These are phyloP conservation scores for Saccharum spontaneum DNA, from an alignment of 176 grass and related monocot species.

Conservation along the genomic window DNA sequence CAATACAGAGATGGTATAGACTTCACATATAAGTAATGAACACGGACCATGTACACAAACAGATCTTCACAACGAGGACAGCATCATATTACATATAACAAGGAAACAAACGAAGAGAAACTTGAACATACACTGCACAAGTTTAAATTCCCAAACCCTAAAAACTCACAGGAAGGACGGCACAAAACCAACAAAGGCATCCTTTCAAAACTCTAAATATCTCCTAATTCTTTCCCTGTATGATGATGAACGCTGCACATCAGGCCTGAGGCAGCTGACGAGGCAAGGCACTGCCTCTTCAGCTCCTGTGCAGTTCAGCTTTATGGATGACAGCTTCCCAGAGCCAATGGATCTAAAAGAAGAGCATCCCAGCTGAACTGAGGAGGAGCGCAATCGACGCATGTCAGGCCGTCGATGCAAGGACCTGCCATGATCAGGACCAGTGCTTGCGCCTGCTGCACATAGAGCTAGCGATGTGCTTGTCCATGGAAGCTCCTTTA, in stretches of 20 bases:
- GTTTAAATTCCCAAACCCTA: constrained; percentile 42
- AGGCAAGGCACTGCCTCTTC: constrained; percentile 58
- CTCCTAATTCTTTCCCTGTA: constrained; percentile 58
- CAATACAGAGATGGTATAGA: neutral
- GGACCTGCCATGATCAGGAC: neutral
- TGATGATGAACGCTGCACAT: constrained; percentile 54
- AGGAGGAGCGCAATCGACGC: constrained; percentile 36
- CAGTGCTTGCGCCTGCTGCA: constrained; percentile 28
- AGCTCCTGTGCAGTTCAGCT: constrained; percentile 56
- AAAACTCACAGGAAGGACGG: constrained; percentile 34
- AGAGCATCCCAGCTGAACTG: constrained; percentile 61
- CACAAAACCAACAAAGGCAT: constrained; percentile 33
- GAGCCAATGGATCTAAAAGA: constrained; percentile 59
- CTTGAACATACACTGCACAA: constrained; percentile 40
- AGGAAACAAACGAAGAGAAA: constrained; percentile 16
- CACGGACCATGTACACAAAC: constrained; percentile 13
- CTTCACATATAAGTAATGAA: neutral
- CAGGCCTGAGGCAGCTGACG: constrained; percentile 54
- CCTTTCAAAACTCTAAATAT: constrained; percentile 54
- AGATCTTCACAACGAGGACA: constrained; percentile 17
- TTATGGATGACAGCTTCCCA: constrained; percentile 49
- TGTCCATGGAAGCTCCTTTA: constrained; percentile 67
- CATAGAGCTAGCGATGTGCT: constrained; percentile 52
- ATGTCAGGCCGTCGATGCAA: constrained; percentile 18
- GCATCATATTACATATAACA: constrained; percentile 32